phyloP scores from a whole-genome alignment of 129 eudicot genomes.

The Dittrichia graveolens region DNA sequence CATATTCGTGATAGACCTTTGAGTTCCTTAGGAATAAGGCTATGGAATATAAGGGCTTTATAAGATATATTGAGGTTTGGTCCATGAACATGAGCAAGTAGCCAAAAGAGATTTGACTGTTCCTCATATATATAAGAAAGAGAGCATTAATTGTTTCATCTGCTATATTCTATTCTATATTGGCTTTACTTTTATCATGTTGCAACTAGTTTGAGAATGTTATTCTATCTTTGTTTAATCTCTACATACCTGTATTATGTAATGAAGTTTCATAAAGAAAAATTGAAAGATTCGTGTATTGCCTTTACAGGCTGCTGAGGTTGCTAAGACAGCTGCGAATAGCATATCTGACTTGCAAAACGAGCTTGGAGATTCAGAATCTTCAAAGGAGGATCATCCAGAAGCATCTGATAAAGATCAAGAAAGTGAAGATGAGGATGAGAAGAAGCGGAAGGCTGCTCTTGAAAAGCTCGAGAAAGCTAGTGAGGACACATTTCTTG shows the following conservation, averaged over 20 bases:
- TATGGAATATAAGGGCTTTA: too few species aligned
- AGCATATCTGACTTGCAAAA: slow-evolving; percentile 64
- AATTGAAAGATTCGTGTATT: neutral
- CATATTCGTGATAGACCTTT: too few species aligned
- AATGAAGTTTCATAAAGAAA: neutral
- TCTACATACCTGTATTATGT: neutral
- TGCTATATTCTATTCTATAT: too few species aligned
- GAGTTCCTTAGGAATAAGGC: too few species aligned
- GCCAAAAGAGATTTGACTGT: too few species aligned
- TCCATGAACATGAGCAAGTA: too few species aligned
- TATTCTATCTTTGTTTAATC: too few species aligned
- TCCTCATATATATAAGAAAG: too few species aligned
- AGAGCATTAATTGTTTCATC: too few species aligned
- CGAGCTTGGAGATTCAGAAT: slow-evolving; percentile 56
- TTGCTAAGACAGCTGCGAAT: slow-evolving; percentile 78
- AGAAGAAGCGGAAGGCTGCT: slow-evolving; percentile 67
- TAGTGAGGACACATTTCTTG: slow-evolving; percentile 82
- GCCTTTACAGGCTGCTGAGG: slow-evolving; percentile 74
- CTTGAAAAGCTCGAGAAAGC: slow-evolving; percentile 80
- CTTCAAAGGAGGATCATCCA: slow-evolving; percentile 57
- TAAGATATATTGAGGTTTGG: too few species aligned
- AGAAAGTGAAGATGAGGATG: slow-evolving; percentile 73
- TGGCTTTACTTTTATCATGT: too few species aligned
- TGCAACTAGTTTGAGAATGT: too few species aligned
- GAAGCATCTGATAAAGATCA: slow-evolving; percentile 58